Evolutionary conservation across 371 early-diverging fungal species (phyloP), one percentile per base, ranked within the genome.

Genomic region (Mortierella sp.): DNA sequence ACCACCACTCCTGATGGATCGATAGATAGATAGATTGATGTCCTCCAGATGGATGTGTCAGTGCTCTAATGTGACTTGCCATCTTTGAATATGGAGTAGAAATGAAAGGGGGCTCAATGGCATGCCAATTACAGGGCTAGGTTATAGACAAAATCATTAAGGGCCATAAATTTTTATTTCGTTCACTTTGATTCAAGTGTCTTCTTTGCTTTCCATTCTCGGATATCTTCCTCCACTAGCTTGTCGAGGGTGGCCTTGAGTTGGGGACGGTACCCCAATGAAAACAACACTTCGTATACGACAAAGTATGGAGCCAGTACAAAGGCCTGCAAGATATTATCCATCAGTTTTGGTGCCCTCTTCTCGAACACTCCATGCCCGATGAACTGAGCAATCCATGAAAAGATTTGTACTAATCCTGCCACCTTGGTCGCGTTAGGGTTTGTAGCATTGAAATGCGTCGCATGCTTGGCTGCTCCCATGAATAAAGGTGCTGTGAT

Each of bases 291-390:
- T 83, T 98, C 97, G 37, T 94, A 85, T 74, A 90, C 95, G 6
- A 97, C 96, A 83, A 98, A 97, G 78, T 96, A 93, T 9, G 96
- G 96, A 2, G 97, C 97, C 59, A 96, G 90, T 31, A 96, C 92
- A 31, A 96, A 61, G 0, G 98, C 97, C 89, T 96, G 96, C 17
- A 91, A 66, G 19, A 95, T 69, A 66, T 95, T 95, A 64, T 97
- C 96, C 47, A 93, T 66, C 49, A 97, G 75, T 31, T 95, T 96
- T 2, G 98, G 98, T 0, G 93, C 92, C 70, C 97, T 88, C 69
- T 90, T 91, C 74, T 98, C 98, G 35, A 86, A 90, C 12, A 94
- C 83, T 42, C 92, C 93, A 70, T 98, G 97, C 37, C 95, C 95
- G 60, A 91, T 68, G 82, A 98, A 93, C 85, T 97, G 97, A 15